Evolutionary conservation across 73 alveolate genomes (phyloP).

Genomic region (Paramecium octaurelia): DNA sequence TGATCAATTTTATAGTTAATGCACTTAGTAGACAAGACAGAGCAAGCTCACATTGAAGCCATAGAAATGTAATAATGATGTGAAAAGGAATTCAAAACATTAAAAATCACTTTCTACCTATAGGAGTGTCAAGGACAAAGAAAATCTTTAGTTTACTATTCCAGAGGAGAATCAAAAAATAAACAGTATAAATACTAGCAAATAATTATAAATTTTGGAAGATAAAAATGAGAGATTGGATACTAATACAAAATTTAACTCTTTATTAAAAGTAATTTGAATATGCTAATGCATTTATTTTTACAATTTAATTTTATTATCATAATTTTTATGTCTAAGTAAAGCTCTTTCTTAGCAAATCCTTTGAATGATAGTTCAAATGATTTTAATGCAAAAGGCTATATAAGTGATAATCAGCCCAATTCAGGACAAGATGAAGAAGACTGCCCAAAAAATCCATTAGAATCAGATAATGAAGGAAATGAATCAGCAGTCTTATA

Average conservation of each 20-base stretch:
- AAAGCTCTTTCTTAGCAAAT: background rate
- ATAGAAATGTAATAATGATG: background rate
- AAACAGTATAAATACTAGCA: background rate
- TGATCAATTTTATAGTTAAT: background rate
- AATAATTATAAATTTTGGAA: background rate
- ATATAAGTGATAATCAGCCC: background rate
- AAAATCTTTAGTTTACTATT: background rate
- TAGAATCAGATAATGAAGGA: background rate
- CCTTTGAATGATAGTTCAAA: background rate
- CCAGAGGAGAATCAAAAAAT: slow-evolving; percentile 22
- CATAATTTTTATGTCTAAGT: background rate
- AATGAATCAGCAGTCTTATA: background rate
- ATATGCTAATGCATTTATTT: background rate
- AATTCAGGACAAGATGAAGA: background rate
- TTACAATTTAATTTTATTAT: background rate
- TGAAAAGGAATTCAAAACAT: background rate
- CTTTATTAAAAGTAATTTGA: slow-evolving; percentile 15
- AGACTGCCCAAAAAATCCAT: background rate
- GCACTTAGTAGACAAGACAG: background rate
- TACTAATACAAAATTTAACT: background rate
- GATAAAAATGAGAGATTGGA: slow-evolving; percentile 27
- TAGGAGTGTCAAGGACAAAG: slow-evolving; percentile 1
- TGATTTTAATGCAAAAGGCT: background rate
- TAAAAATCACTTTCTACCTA: background rate
- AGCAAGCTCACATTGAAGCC: background rate